phyloP scores from a whole-genome alignment of 1,284 basidiomycete species.

The Fomes fomentarius region DNA sequence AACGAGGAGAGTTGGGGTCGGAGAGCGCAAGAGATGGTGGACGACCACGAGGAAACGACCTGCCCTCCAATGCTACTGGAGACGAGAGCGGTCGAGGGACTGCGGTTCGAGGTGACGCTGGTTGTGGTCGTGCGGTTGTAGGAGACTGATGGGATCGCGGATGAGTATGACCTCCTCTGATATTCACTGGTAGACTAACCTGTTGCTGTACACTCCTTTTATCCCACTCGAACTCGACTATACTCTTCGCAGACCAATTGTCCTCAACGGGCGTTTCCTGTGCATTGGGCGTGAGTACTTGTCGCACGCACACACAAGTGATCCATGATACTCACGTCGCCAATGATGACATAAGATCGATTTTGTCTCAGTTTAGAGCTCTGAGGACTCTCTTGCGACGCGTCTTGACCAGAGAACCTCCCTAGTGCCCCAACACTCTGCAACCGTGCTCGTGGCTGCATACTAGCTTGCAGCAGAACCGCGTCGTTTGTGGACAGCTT shows the following conservation, averaged over 20 bases:
- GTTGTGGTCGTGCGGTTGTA: slow-evolving; percentile 7
- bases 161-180: neutral
- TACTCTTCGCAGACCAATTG: slow-evolving; percentile 23
- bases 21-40: slow-evolving; percentile 18
- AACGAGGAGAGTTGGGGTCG: slow-evolving; percentile 11
- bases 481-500: slow-evolving; percentile 21
- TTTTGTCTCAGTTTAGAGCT: slow-evolving; percentile 13
- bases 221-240: slow-evolving; percentile 15
- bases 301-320: no score
- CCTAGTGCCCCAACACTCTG: slow-evolving; percentile 21
- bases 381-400: neutral
- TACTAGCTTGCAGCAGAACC: slow-evolving; percentile 13
- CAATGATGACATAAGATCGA: slow-evolving; percentile 18
- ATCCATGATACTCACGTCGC: slow-evolving; percentile 4
- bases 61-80: slow-evolving; percentile 8
- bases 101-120: slow-evolving; percentile 10
- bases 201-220: slow-evolving; percentile 1
- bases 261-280: slow-evolving; percentile 20
- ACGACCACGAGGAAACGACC: slow-evolving; percentile 2
- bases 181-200: slow-evolving; percentile 1
- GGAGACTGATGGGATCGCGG: neutral
- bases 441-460: slow-evolving; percentile 13
- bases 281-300: no score
- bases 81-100: slow-evolving; percentile 21
- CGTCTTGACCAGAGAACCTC: slow-evolving; percentile 13